phyloP scores from a whole-genome alignment of 2,329 filamentous ascomycete species.

The Colletotrichum eleusines region DNA sequence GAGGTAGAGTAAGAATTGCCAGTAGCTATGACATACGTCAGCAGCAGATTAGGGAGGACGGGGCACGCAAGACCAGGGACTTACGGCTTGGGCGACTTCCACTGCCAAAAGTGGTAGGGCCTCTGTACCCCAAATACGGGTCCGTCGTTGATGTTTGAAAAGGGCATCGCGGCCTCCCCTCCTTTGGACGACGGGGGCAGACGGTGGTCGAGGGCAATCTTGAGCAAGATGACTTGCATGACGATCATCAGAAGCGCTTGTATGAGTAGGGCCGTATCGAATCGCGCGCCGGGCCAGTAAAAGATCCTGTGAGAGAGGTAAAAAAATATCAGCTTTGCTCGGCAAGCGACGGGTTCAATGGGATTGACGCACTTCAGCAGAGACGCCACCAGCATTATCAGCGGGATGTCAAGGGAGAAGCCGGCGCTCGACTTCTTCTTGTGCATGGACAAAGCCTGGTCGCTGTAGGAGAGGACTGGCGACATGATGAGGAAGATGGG shows the following conservation, averaged over 20 bases:
- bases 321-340: conserved; percentile 29
- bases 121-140: conserved; percentile 59
- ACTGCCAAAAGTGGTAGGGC: conserved; percentile 87
- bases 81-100: conserved; percentile 77
- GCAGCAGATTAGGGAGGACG: neutral
- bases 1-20: conserved; percentile 80
- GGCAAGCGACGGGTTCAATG: conserved; percentile 4
- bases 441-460: conserved; percentile 75
- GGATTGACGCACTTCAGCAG: conserved; percentile 66
- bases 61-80: conserved; percentile 46
- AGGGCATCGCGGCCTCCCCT: conserved; percentile 71
- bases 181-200: conserved; percentile 70
- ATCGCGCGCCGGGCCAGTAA: conserved; percentile 76
- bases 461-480: conserved; percentile 73
- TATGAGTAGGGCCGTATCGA: conserved; percentile 72
- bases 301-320: conserved; percentile 66
- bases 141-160: conserved; percentile 63
- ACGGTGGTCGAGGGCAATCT: conserved; percentile 77
- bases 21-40: conserved; percentile 68
- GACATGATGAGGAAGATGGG: conserved; percentile 74
- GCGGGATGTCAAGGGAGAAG: conserved; percentile 77
- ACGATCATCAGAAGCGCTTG: conserved; percentile 75
- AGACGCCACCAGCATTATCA: conserved; percentile 79
- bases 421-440: conserved; percentile 73
- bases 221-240: conserved; percentile 73